Evolutionary conservation across 2,329 filamentous ascomycete species (phyloP).

Genomic region (Aspergillus arachidicola): DNA sequence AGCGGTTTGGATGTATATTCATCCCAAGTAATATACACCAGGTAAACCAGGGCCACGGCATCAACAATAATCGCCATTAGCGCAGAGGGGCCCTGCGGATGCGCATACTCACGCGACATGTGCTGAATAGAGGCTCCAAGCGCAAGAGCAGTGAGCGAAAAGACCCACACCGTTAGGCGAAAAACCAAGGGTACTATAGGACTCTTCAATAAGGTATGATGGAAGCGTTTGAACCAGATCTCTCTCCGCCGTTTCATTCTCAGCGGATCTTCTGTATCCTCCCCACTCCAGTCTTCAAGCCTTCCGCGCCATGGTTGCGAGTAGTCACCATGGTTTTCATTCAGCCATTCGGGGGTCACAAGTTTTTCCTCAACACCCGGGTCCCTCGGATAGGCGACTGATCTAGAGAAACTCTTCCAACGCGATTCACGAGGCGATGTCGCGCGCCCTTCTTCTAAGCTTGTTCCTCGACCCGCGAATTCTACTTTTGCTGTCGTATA

Average conservation of each 20-base stretch:
- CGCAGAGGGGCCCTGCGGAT: constrained; percentile 71
- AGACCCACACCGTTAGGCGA: constrained; percentile 78
- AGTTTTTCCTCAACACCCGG: constrained; percentile 40
- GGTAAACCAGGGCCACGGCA: constrained; percentile 83
- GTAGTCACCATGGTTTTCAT: constrained; percentile 48
- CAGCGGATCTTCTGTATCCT: constrained; percentile 54
- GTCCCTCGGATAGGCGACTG: constrained; percentile 46
- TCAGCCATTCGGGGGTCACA: constrained; percentile 50
- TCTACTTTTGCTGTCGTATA: constrained; percentile 31
- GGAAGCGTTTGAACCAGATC: constrained; percentile 62
- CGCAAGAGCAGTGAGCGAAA: constrained; percentile 78
- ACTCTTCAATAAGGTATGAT: constrained; percentile 72
- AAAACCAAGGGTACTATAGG: constrained; percentile 84
- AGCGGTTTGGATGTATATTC: constrained; percentile 95
- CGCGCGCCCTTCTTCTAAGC: constrained; percentile 9
- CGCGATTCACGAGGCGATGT: constrained; percentile 43
- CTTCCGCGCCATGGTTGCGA: constrained; percentile 56
- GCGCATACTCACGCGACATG: constrained; percentile 52
- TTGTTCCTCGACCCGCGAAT: constrained; percentile 11
- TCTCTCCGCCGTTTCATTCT: constrained; percentile 54
- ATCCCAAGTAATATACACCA: constrained; percentile 91
- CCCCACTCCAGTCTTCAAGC: constrained; percentile 42
- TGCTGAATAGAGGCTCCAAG: constrained; percentile 75
- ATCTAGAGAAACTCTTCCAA: constrained; percentile 49
- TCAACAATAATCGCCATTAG: constrained; percentile 90